phyloP scores from a whole-genome alignment of 2,329 filamentous ascomycete species.

The Colletotrichum paranaense region DNA sequence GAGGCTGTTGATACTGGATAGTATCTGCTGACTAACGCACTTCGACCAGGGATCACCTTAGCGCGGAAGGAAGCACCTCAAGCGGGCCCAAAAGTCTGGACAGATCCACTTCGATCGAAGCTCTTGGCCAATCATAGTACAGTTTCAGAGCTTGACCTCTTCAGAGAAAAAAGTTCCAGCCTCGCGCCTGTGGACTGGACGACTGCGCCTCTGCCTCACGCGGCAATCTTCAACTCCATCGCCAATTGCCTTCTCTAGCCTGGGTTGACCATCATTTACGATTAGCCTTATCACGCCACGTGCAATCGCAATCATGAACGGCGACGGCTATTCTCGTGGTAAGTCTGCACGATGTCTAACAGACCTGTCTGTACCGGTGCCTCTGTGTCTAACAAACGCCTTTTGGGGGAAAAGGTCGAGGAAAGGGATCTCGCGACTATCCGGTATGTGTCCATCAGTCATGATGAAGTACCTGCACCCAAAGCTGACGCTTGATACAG shows the following conservation, averaged over 20 bases:
- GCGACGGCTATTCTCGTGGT: conserved; percentile 38
- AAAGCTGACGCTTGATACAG: conserved; percentile 25
- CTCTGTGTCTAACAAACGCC: conserved; percentile 21
- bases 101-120: neutral
- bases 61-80: neutral
- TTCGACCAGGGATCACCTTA: neutral
- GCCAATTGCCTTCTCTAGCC: conserved; percentile 2
- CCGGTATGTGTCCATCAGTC: conserved; percentile 20
- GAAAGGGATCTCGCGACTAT: conserved; percentile 37
- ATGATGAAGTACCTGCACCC: neutral
- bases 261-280: conserved; percentile 21
- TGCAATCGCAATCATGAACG: conserved; percentile 35
- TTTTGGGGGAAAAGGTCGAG: conserved; percentile 31
- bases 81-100: conserved; percentile 7
- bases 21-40: conserved; percentile 1
- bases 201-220: conserved; percentile 26
- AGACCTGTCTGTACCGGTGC: neutral
- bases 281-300: conserved; percentile 22
- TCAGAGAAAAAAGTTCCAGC: conserved; percentile 37
- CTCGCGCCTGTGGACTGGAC: conserved; percentile 30
- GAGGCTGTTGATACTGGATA: neutral
- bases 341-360: conserved; percentile 1
- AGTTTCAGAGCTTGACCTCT: conserved; percentile 32
- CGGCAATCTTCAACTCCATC: conserved; percentile 26
- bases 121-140: conserved; percentile 14